phyloP scores from a whole-genome alignment of 139 green algal genomes.

The Chlamydomonas sp. region DNA sequence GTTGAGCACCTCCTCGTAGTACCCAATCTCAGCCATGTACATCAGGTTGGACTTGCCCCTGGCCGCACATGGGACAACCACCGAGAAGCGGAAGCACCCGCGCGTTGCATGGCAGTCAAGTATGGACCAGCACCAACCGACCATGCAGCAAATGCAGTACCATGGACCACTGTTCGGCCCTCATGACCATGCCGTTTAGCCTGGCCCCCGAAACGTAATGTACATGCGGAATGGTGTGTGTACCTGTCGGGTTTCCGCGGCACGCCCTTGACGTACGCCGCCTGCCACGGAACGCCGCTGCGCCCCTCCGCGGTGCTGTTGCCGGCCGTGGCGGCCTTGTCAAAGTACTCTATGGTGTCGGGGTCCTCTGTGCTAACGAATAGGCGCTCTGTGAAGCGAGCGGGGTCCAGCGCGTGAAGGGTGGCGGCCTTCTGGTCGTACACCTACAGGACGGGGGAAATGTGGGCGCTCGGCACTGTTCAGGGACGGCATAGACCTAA shows the following conservation, averaged over 20 bases:
- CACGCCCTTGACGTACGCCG: background rate
- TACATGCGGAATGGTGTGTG: too few relatives aligned
- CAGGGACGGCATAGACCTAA: too few relatives aligned
- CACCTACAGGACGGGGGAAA: too few relatives aligned
- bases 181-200: too few relatives aligned
- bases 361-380: conserved; percentile 53
- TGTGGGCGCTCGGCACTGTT: too few relatives aligned
- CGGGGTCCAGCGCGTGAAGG: background rate
- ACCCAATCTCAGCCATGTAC: conserved; percentile 29
- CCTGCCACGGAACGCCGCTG: background rate
- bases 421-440: conserved; percentile 9
- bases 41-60: conserved; percentile 20
- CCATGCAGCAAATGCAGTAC: too few relatives aligned
- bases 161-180: too few relatives aligned
- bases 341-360: conserved; percentile 28
- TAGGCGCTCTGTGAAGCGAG: conserved; percentile 17
- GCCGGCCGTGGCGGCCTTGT: background rate
- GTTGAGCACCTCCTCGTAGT: conserved; percentile 42
- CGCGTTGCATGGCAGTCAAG: too few relatives aligned
- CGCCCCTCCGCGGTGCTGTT: background rate
- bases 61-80: too few relatives aligned
- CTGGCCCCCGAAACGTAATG: too few relatives aligned
- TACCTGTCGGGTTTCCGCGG: conserved; percentile 30
- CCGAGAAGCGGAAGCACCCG: too few relatives aligned
- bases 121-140: too few relatives aligned